Conservation (phyloP, 1,284 basidiomycete species). For the Cryptococcus sp. region DNA sequence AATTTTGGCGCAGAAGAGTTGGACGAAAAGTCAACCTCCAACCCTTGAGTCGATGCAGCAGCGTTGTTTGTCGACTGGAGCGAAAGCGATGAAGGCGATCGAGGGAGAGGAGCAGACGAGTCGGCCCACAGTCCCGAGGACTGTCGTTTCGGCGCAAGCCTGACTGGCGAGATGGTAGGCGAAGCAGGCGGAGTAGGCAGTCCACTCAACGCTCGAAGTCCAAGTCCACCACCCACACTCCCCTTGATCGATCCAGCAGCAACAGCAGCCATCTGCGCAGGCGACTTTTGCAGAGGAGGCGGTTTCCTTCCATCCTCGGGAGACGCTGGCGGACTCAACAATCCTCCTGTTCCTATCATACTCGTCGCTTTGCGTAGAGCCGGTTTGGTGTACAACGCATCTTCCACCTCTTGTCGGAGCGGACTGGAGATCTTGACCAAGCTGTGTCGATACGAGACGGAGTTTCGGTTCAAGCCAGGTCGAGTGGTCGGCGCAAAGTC, state of each 20-base stretch:
- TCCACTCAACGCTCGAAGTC: background rate
- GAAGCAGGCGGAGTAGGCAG: slow-evolving; percentile 19
- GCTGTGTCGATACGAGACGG: slow-evolving; percentile 23
- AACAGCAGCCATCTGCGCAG: slow-evolving; percentile 13
- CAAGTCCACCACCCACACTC: background rate
- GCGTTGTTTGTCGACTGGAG: slow-evolving; percentile 4
- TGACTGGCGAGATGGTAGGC: slow-evolving; percentile 14
- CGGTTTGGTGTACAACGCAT: slow-evolving; percentile 3
- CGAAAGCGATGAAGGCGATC: slow-evolving; percentile 1
- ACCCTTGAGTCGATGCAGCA: slow-evolving; percentile 8
- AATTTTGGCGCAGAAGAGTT: slow-evolving; percentile 23
- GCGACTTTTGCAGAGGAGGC: slow-evolving; percentile 5
- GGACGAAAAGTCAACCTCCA: slow-evolving; percentile 1
- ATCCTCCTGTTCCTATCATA: slow-evolving; percentile 20
- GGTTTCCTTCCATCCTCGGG: slow-evolving; percentile 13
- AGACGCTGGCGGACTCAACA: slow-evolving; percentile 22
- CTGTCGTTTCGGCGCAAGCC: background rate
- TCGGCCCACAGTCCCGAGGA: slow-evolving; percentile 7
- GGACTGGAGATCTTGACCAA: slow-evolving; percentile 29
- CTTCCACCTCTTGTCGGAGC: slow-evolving; percentile 27
- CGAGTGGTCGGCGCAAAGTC: slow-evolving; percentile 11
- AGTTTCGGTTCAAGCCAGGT: slow-evolving; percentile 2
- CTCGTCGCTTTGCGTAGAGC: slow-evolving; percentile 15
- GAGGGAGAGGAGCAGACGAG: background rate
- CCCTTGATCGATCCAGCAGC: slow-evolving; percentile 6